Conservation (phyloP, 768 basidiomycete genomes). For the Podaxis pistillaris region DNA sequence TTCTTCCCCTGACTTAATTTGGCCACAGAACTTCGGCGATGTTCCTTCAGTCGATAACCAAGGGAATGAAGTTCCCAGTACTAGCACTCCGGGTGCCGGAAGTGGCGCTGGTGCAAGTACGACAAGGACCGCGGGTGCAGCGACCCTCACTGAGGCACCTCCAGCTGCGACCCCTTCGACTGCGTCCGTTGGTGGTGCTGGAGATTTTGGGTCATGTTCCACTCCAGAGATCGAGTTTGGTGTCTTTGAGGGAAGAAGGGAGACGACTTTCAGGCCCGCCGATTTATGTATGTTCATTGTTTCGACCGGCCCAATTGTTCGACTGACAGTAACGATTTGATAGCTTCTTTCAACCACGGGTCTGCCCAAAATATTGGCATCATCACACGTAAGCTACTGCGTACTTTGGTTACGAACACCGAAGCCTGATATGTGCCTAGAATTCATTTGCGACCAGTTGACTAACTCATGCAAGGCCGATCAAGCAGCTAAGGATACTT, state of each 20-base stretch:
- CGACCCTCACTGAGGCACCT: conserved; percentile 17
- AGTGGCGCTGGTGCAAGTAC: not conserved
- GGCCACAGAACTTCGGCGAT: conserved; percentile 34
- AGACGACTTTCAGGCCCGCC: conserved; percentile 53
- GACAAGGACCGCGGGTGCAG: conserved; percentile 15
- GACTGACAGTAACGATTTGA: not conserved
- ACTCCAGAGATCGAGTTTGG: conserved; percentile 56
- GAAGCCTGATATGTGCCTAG: conserved; percentile 15
- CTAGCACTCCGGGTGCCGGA: conserved; percentile 14
- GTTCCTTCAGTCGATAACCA: conserved; percentile 38
- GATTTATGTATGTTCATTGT: conserved; percentile 35
- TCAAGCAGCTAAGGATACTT: conserved; percentile 49
- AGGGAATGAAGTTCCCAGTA: conserved; percentile 32
- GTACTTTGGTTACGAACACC: not conserved
- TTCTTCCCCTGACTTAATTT: conserved; percentile 1
- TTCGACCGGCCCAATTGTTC: not conserved
- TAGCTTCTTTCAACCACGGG: conserved; percentile 52
- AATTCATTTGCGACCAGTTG: conserved; percentile 55
- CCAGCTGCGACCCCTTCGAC: conserved; percentile 21
- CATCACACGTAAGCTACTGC: conserved; percentile 42
- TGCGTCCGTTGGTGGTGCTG: conserved; percentile 26
- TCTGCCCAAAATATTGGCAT: conserved; percentile 61
- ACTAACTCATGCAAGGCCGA: conserved; percentile 54
- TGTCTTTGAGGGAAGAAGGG: conserved; percentile 48
- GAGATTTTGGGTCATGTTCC: conserved; percentile 51